Conservation (phyloP, 2,329 filamentous ascomycete genomes). For the Fusarium torreyae region DNA sequence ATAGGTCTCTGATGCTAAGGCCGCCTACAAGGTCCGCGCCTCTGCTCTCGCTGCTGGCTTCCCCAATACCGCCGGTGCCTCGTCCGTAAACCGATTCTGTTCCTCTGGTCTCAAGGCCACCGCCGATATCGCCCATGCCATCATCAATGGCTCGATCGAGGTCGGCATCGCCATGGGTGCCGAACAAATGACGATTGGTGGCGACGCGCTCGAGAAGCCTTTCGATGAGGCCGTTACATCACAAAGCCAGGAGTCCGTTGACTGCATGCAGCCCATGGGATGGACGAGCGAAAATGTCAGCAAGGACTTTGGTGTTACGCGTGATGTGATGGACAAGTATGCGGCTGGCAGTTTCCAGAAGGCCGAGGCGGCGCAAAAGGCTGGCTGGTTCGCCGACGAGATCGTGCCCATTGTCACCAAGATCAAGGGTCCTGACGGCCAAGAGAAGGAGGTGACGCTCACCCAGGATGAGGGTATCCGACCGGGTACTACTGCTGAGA, state of each 20-base stretch:
- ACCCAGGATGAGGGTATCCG: conserved; percentile 92
- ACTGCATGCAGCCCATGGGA: conserved; percentile 97
- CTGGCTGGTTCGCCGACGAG: conserved; percentile 93
- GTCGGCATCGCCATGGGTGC: conserved; percentile 90
- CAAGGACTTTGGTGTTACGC: conserved; percentile 86
- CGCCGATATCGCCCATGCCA: conserved; percentile 93
- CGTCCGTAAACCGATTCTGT: conserved; percentile 94
- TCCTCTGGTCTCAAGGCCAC: conserved; percentile 95
- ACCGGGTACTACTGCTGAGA: conserved; percentile 88
- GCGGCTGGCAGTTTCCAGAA: conserved; percentile 89
- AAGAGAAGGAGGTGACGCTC: conserved; percentile 82
- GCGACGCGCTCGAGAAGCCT: conserved; percentile 77
- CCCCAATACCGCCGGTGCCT: conserved; percentile 88
- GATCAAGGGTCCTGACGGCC: conserved; percentile 86
- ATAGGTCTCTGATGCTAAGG: conserved; percentile 86
- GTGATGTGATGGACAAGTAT: conserved; percentile 86
- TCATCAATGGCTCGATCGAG: conserved; percentile 84
- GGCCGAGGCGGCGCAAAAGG: conserved; percentile 91
- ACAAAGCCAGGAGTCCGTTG: conserved; percentile 80
- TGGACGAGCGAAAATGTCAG: conserved; percentile 98
- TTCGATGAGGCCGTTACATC: conserved; percentile 83
- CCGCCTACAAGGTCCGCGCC: conserved; percentile 91
- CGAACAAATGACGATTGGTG: conserved; percentile 86
- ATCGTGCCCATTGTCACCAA: conserved; percentile 89
- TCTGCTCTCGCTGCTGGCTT: conserved; percentile 92